Evolutionary conservation across 2,329 filamentous ascomycete genomes (phyloP), one percentile per base, ranked within the genome.

Genomic region (Fusarium clavum): DNA sequence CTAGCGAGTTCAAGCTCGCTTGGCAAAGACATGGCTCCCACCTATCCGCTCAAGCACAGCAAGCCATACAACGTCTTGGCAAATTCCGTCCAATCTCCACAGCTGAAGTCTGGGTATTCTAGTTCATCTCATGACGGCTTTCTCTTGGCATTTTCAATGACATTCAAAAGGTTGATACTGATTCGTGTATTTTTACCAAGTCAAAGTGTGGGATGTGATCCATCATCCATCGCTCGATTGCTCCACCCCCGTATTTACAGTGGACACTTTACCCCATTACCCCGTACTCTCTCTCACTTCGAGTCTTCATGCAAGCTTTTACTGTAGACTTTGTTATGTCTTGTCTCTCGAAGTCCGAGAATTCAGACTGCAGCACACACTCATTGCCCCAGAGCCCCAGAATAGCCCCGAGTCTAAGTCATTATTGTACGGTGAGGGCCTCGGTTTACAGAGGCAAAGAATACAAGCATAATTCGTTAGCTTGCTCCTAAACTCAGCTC

Each of bases 11-110:
- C 41, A 24, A 24, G 41, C 3, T 44, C 24, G 41, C 41, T 44
- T 44, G 41, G 20, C 41, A 44, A 22, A 44, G 20, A 44, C 41
- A 44, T 44, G 41, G 1, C 22, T 2, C 0, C 41, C 46, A 5
- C 46, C 27, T 49, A 49, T 49, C 27, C 29, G 0, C 27, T 6
- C 27, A 32, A 22, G 46, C 46, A 2, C 46, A 49, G n/a, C n/a
- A 49, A 49, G 46, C n/a, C 46, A 34, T 49, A 32, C n/a, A 22
- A 49, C 8, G 25, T 20, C 46, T 49, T 24, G 46, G 27, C 46
- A 24, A 49, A 30, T 32, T 20, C 27, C 27, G 46, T 0, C n/a
- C 46, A 34, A 49, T 49, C 27, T 29, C 46, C 46, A 49, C 8
- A 34, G 46, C 16, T 34, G 9, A 32, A 34, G 27, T 20, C 29